These are phyloP conservation scores for Verticillium dahliae DNA, from an alignment of 2,329 filamentous ascomycete genomes.

Conservation along the genomic window DNA sequence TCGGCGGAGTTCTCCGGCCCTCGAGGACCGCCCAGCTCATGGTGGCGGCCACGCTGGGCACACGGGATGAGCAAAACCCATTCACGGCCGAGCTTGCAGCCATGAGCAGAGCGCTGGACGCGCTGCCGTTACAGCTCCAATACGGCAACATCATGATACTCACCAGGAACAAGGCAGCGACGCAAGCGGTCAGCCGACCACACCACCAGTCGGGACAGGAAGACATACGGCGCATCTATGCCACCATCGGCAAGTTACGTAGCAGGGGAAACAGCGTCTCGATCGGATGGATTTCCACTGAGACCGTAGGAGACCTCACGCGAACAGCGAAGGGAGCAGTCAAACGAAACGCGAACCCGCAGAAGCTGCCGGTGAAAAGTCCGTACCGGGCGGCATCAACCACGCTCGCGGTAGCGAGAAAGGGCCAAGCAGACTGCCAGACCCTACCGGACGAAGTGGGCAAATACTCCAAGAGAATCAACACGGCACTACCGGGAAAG, in stretches of 20 bases:
- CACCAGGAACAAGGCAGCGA: background rate
- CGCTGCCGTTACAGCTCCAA: background rate
- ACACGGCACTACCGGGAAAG: constrained; percentile 10
- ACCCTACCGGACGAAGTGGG: constrained; percentile 9
- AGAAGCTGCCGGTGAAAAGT: background rate
- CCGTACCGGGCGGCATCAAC: background rate
- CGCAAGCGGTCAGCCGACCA: background rate
- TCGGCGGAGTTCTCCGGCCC: no score
- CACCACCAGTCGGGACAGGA: background rate
- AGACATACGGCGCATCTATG: background rate
- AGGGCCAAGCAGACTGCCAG: background rate
- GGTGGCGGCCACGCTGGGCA: no score
- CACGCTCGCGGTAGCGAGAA: background rate
- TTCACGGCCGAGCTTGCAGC: no score
- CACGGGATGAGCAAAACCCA: no score
- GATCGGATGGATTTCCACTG: background rate
- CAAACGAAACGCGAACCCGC: background rate
- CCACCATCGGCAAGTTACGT: background rate
- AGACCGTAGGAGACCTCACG: background rate
- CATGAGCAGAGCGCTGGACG: background rate
- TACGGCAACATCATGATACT: background rate
- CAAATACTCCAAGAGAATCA: constrained; percentile 12
- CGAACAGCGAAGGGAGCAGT: background rate
- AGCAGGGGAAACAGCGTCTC: background rate
- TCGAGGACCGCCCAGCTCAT: no score